Conservation (phyloP, 345 rosid genomes). For the Dimocarpus longan region DNA sequence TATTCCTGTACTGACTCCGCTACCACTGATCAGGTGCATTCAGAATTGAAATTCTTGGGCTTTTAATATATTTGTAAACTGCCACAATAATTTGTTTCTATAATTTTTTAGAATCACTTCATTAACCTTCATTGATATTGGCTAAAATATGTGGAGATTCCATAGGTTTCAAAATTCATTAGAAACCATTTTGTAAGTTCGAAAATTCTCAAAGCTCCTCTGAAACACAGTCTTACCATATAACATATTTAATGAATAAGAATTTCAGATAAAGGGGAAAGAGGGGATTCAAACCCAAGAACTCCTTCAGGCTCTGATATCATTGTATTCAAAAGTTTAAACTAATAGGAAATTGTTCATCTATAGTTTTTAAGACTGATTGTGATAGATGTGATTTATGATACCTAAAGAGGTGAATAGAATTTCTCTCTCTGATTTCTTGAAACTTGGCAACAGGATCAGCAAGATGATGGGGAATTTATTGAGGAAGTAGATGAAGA, state of each 20-base stretch:
- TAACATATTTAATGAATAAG: not conserved
- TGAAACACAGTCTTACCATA: not conserved
- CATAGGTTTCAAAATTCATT: not conserved
- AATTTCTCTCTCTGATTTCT: not conserved
- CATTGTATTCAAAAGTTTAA: too few species aligned
- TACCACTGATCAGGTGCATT: constrained; percentile 15
- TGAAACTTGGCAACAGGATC: constrained; percentile 35
- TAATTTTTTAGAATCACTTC: not conserved
- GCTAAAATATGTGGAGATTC: not conserved
- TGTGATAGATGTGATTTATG: too few species aligned
- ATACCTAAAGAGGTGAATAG: not conserved
- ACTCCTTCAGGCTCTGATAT: not conserved
- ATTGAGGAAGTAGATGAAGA: constrained; percentile 46
- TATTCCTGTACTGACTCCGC: constrained; percentile 22
- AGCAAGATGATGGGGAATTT: constrained; percentile 22
- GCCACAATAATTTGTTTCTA: not conserved
- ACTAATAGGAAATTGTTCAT: too few species aligned
- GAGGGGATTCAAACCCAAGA: not conserved
- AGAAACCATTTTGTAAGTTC: not conserved
- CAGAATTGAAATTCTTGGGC: not conserved
- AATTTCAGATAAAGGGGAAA: not conserved
- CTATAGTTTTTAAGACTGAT: too few species aligned
- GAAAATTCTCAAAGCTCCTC: not conserved
- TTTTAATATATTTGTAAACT: not conserved
- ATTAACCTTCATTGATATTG: not conserved